A percentile compares a stretch with the other conserved stretches of the same genome.
Evolutionary conservation across 345 rosid species (phyloP).

Genomic region (Sonneratia caseolaris): DNA sequence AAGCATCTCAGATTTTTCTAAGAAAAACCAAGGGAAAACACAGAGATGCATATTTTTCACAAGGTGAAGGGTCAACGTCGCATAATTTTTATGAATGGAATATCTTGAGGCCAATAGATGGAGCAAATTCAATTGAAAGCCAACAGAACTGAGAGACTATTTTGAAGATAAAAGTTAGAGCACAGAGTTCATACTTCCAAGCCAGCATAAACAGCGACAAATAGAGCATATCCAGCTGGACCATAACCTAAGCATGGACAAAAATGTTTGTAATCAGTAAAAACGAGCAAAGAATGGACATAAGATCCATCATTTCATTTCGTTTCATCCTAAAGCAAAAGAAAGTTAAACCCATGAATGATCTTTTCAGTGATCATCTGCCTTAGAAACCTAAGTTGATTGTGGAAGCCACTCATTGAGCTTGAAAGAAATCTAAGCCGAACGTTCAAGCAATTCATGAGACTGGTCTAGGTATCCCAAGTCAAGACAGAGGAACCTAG

Average conservation of each 20-base stretch:
- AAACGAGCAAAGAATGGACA: slow-evolving; percentile 1
- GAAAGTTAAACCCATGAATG: too few species aligned
- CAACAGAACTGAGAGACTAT: not conserved
- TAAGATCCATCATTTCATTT: not conserved
- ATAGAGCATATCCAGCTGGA: slow-evolving; percentile 86
- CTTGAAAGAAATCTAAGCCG: not conserved
- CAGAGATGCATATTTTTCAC: not conserved
- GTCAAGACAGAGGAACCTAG: too few species aligned
- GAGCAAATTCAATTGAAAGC: not conserved
- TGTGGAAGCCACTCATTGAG: not conserved
- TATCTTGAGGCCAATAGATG: not conserved
- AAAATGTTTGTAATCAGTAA: slow-evolving; percentile 9
- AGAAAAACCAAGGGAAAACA: not conserved
- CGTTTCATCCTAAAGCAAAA: too few species aligned
- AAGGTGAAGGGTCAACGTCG: not conserved
- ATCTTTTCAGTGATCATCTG: too few species aligned
- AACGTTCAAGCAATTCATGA: too few species aligned
- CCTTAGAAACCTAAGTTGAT: not conserved
- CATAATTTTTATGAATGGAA: not conserved
- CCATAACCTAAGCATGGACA: slow-evolving; percentile 59
- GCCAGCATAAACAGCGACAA: slow-evolving; percentile 93
- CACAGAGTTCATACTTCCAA: slow-evolving; percentile 45
- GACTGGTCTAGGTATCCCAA: not conserved
- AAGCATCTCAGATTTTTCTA: not conserved
- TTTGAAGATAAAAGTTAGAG: slow-evolving; percentile 1